Evolutionary conservation across 2,329 filamentous ascomycete species (phyloP).

Genomic region (Neonectria ditissima): DNA sequence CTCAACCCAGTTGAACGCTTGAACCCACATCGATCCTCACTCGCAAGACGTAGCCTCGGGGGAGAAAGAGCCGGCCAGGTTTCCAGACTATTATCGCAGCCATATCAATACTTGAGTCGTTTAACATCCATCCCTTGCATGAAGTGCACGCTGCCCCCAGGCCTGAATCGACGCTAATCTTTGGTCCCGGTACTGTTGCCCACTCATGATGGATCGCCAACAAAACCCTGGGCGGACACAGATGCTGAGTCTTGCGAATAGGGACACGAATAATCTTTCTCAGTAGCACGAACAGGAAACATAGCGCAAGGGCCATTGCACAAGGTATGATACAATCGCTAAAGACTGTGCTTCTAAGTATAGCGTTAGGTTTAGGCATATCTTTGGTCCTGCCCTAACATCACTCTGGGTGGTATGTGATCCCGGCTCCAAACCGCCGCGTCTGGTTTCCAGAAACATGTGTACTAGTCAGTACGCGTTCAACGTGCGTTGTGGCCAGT

Average conservation of each 20-base stretch:
- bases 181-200: constrained; percentile 11
- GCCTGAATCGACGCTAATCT: constrained; percentile 19
- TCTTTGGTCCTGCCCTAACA: no score
- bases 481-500: not conserved
- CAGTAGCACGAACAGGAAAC: no score
- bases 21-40: constrained; percentile 23
- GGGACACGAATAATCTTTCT: no score
- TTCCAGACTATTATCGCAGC: constrained; percentile 9
- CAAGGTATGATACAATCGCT: no score
- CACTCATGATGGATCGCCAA: constrained; percentile 9
- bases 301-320: no score
- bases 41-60: constrained; percentile 18
- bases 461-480: no score
- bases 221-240: constrained; percentile 1
- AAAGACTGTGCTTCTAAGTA: no score
- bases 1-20: constrained; percentile 21
- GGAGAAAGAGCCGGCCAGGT: constrained; percentile 31
- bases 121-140: constrained; percentile 27
- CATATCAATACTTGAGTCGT: constrained; percentile 7
- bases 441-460: not conserved
- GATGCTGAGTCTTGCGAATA: not conserved
- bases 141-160: not conserved
- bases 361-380: no score
- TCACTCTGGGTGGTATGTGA: not conserved
- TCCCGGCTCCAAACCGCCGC: not conserved